Evolutionary conservation across 768 basidiomycete genomes (phyloP), one percentile per base, ranked within the genome.

Genomic region (Xerocomus brunneocitrinus): DNA sequence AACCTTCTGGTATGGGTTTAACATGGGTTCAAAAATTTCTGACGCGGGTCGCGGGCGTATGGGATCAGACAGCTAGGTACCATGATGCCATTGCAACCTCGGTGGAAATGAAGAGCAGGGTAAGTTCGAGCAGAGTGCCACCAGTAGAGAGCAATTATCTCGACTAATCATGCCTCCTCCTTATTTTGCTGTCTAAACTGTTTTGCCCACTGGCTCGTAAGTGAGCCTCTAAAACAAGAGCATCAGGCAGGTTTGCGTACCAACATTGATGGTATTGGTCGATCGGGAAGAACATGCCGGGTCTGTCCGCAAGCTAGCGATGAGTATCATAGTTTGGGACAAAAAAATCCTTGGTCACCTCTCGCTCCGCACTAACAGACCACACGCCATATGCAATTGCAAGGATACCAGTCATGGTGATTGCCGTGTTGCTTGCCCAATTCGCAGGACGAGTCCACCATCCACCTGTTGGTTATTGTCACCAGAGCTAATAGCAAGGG

Each of bases 401-500:
- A 38, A 81, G 71, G 52, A 95, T 85, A 3, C 90, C 90, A 50
- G 77, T 74, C 55, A 82, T 79, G 16, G 80, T 78, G 48, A 95
- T 80, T 1, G 80, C 81, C 3, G 94, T 95, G 74, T 94, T 95
- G 27, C 82, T 69, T 53, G 81, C 83, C 94, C 94, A 97, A 74
- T 94, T 95, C 24, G 82, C 75, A 7, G 94, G 94, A 19, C 91
- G 82, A 34, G 84, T 82, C 94, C 94, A 98, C 94, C 94, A 98
- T 63, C 94, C 94, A 74, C 94, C 92, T 92, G 60, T 48, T 14
- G 31, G 47, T 42, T 9, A 3, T 16, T 32, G 42, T 59, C 44
- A 52, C 14, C 25, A 40, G 27, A 6, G 16, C 24, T 0, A 2
- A 14, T 16, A 16, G 3, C 10, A 27, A 31, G 25, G 41, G 8